Base-by-base conservation (phyloP, 2,329 filamentous ascomycete genomes). In the Botryotinia calthae region DNA sequence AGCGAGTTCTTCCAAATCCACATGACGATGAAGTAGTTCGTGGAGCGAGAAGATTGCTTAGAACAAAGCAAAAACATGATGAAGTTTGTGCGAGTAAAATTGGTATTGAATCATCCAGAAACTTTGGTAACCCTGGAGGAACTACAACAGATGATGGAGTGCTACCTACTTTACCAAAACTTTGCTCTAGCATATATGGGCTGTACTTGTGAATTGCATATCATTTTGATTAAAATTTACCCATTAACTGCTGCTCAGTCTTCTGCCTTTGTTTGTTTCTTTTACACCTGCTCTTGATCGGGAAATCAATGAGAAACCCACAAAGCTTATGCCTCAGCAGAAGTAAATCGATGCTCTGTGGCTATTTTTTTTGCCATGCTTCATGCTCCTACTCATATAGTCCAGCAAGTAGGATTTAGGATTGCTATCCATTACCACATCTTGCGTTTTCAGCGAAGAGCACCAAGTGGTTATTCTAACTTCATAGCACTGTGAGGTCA, bases 391-490 rank as follows among this genome's bases (percentile, higher is more conserved):
- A 18, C 6, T 56, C 2, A 18, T 4, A 25, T 28, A 22, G 48
- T n/a, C 31, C 37, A 9, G 9, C 12, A n/a, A 1, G 8, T 25
- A 22, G 28, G 25, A 2, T 1, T 18, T n/a, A 4, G 46, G 18
- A 54, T 25, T 40, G 7, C 1, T 22, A 4, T 10, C 1, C 12
- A n/a, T 34, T 4, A 4, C 18, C n/a, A 14, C 0, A 2, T 9
- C 5, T 31, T 31, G 48, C 25, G 7, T 12, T 68, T 25, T 10
- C 18, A 1, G 16, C 6, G 18, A 28, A 56, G 37, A 44, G 25
- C 65, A 31, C 37, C 65, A 44, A 68, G 65, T 58, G 65, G 51
- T 25, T 68, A 14, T 16, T 42, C n/a, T 25, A 10, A 9, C 25
- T 16, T 6, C 12, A 54, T 67, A 6, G 16, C 4, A 67, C 10